These are phyloP conservation scores for Cordyceps cateniannulata DNA, from an alignment of 2,329 filamentous ascomycete genomes.

Conservation along the genomic window DNA sequence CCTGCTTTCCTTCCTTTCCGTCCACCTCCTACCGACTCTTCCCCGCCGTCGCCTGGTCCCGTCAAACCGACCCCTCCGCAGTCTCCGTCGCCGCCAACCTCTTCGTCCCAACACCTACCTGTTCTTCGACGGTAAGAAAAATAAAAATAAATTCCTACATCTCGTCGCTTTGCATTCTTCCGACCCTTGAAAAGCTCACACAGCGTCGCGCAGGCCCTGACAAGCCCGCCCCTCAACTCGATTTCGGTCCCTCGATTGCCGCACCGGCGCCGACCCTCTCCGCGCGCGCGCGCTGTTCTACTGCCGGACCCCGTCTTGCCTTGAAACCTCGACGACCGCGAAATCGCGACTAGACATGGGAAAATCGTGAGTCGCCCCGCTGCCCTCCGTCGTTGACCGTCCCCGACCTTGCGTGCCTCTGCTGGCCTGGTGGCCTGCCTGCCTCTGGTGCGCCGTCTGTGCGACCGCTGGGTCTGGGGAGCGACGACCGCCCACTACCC, in stretches of 20 bases:
- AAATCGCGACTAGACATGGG: conserved; percentile 3
- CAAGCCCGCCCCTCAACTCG: background rate
- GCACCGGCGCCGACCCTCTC: conserved; percentile 2
- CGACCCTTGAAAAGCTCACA: background rate
- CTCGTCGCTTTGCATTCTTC: background rate
- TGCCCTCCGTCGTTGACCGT: background rate
- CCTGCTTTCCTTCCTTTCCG: background rate
- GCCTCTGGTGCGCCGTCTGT: background rate
- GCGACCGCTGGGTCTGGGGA: background rate
- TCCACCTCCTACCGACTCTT: background rate
- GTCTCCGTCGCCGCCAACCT: background rate
- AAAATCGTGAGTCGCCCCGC: conserved; percentile 10
- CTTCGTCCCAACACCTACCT: background rate
- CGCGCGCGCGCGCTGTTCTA: background rate
- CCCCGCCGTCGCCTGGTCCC: background rate
- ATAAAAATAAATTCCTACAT: background rate
- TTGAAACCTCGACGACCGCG: background rate
- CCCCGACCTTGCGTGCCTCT: background rate
- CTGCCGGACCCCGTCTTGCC: background rate
- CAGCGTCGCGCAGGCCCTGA: background rate
- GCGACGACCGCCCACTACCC: background rate
- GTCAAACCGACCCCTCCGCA: background rate
- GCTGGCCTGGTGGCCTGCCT: background rate
- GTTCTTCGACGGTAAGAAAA: background rate
- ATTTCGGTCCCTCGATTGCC: background rate